Base-by-base conservation (phyloP, 352 stramenopile genomes). In the Nothophytophthora sp. region DNA sequence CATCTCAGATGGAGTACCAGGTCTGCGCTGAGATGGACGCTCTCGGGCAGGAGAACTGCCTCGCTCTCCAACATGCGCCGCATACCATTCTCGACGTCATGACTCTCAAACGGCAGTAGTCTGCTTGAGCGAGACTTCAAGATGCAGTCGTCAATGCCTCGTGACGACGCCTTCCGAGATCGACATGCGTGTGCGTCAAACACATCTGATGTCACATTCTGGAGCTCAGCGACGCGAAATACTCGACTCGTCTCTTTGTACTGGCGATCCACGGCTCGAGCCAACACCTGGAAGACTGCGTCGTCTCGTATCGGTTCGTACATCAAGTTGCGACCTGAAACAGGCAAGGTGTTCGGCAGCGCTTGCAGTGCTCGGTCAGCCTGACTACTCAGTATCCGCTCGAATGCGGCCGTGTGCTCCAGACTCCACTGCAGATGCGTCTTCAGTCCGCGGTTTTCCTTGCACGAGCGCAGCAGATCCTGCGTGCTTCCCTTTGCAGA, bases 231-330 rank as follows among this genome's bases (percentile, higher is more conserved):
- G 22, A 16, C 2, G 16, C 36, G 36, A 24, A 43, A 27, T 16
- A 43, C 11, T 16, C 36, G 36, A 11, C 11, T 9, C 36, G 28
- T 43, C 10, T 43, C 36, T 12, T n/a, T 11, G 22, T 43, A 43
- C 20, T 43, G 36, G 18, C 18, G 19, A n/a, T 43, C 36, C 10
- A 43, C 19, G 9, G 7, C 28, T 5, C 28, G 8, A 12, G 36
- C 20, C 36, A 43, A 28, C 19, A 5, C 22, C 36, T 8, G 36
- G 13, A 43, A 43, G n/a, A 64, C 49, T 10, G 55, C 49, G 25
- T 59, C 49, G n/a, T 64, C 55, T 13, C 60, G 34, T 2, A 38
- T 35, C 0, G 60, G 13, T 30, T 55, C 32, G 6, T 64, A 64
- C 5, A 55, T 36, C 16, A 64, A 55, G 16, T 60, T 64, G 12